Percentiles rank a stretch among this genome's conserved stretches.
Evolutionary conservation across 208 protist genomes (phyloP).

Genomic region (Porcisia hertigi): DNA sequence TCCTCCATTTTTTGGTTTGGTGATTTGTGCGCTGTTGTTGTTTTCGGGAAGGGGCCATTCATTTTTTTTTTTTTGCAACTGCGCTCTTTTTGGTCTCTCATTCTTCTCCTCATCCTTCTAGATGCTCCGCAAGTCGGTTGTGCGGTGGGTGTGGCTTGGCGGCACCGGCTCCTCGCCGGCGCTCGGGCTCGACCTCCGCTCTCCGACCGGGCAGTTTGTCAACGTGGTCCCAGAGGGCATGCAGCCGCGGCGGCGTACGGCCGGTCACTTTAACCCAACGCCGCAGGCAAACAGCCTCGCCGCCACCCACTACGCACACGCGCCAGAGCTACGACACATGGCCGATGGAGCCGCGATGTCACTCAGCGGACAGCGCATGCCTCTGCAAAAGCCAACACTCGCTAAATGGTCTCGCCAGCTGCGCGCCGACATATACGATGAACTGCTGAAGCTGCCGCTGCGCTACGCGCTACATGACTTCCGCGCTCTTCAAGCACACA

Average conservation of each 20-base stretch:
- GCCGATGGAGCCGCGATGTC: conserved; percentile 24
- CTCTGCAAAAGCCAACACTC: conserved; percentile 29
- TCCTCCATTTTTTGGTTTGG: background rate
- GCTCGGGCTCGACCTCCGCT: conserved; percentile 67
- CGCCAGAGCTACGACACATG: conserved; percentile 29
- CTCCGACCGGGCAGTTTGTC: conserved; percentile 57
- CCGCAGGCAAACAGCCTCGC: conserved; percentile 33
- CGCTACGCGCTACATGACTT: conserved; percentile 84
- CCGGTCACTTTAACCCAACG: conserved; percentile 35
- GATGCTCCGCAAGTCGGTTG: conserved; percentile 44
- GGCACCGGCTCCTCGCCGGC: conserved; percentile 48
- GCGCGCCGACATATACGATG: conserved; percentile 83
- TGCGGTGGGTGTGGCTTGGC: conserved; percentile 63
- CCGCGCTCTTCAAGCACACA: conserved; percentile 45
- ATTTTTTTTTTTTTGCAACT: background rate
- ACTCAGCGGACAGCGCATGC: conserved; percentile 24
- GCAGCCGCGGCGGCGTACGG: conserved; percentile 39
- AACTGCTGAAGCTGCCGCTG: conserved; percentile 85
- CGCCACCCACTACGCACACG: conserved; percentile 26
- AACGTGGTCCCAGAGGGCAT: conserved; percentile 72
- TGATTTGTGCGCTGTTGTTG: background rate
- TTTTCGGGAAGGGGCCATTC: background rate
- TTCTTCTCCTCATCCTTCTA: background rate
- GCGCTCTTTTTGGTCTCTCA: background rate
- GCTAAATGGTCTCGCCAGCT: conserved; percentile 63